phyloP scores from a whole-genome alignment of 1,284 basidiomycete species.

The Lentinula novae-zelandiae region DNA sequence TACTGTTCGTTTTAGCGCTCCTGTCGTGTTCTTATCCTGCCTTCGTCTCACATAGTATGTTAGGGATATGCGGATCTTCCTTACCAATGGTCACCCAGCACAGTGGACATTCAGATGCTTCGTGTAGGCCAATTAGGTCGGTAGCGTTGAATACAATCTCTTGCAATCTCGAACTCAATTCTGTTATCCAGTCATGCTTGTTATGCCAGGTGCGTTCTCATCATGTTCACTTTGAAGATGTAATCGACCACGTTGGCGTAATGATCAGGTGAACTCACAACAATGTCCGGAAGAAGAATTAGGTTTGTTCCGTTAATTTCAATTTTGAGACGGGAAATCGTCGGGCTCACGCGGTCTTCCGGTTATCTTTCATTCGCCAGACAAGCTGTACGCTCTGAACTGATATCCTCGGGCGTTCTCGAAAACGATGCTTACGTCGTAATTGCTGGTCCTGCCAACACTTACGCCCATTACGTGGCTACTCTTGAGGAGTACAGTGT shows the following conservation, averaged over 20 bases:
- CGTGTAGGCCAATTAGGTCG: slow-evolving; percentile 69
- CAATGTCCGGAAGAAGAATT: slow-evolving; percentile 57
- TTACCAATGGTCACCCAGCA: slow-evolving; percentile 75
- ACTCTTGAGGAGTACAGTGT: slow-evolving; percentile 74
- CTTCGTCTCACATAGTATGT: slow-evolving; percentile 3
- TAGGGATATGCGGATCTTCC: slow-evolving; percentile 65
- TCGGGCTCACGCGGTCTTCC: slow-evolving; percentile 12
- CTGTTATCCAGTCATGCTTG: slow-evolving; percentile 52
- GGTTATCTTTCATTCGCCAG: slow-evolving; percentile 27
- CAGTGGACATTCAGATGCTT: slow-evolving; percentile 78
- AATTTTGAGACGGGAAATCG: slow-evolving; percentile 1
- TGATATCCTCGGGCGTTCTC: slow-evolving; percentile 62
- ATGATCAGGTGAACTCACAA: slow-evolving; percentile 41
- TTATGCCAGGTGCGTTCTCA: slow-evolving; percentile 64
- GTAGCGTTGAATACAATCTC: slow-evolving; percentile 12
- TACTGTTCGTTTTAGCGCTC: slow-evolving; percentile 39
- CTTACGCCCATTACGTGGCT: slow-evolving; percentile 74
- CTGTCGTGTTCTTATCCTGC: slow-evolving; percentile 8
- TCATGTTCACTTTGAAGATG: neutral
- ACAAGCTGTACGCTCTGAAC: slow-evolving; percentile 56
- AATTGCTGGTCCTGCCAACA: slow-evolving; percentile 76
- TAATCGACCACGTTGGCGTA: neutral
- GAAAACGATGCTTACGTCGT: slow-evolving; percentile 69
- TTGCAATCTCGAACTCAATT: neutral
- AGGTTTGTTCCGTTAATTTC: slow-evolving; percentile 32